These are phyloP conservation scores for Naganishia albida DNA, from an alignment of 1,284 basidiomycete genomes.

Conservation along the genomic window DNA sequence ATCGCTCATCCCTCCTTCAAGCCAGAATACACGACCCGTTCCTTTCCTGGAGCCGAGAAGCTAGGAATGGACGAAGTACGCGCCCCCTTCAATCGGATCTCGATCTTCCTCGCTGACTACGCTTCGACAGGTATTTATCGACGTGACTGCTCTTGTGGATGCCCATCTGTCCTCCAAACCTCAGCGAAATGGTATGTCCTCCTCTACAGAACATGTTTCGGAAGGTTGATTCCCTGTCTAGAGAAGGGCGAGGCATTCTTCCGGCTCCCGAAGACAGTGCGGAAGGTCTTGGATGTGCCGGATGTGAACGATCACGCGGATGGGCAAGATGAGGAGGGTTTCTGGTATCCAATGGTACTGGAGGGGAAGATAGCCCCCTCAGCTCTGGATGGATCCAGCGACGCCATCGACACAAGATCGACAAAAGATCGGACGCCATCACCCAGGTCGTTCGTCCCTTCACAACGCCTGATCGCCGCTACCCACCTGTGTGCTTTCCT, in stretches of 20 bases:
- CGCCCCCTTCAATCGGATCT: neutral
- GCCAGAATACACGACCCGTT: neutral
- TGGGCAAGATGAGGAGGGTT: slow-evolving; percentile 2
- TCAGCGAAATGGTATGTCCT: slow-evolving; percentile 11
- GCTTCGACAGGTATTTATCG: slow-evolving; percentile 42
- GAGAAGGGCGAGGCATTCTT: slow-evolving; percentile 24
- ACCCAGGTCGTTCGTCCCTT: neutral
- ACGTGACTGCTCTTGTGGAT: slow-evolving; percentile 48
- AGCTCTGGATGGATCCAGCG: neutral
- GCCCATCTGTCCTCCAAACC: slow-evolving; percentile 36
- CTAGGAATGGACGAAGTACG: slow-evolving; percentile 52
- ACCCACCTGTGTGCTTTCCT: slow-evolving; percentile 48
- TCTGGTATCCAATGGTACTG: slow-evolving; percentile 1
- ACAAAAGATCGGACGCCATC: too few species aligned
- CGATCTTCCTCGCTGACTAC: neutral
- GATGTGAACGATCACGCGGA: neutral
- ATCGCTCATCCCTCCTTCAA: neutral
- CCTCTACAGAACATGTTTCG: neutral
- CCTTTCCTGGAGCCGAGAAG: slow-evolving; percentile 45
- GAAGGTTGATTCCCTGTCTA: neutral
- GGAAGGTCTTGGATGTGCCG: slow-evolving; percentile 1
- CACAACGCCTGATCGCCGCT: slow-evolving; percentile 33
- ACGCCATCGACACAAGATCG: too few species aligned
- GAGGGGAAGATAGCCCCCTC: neutral
- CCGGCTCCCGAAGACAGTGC: neutral